Percentiles rank a stretch among this genome's conserved stretches.
Conservation (phyloP, 192 early-diverging fungal genomes). For the Chytriomyces sp. region DNA sequence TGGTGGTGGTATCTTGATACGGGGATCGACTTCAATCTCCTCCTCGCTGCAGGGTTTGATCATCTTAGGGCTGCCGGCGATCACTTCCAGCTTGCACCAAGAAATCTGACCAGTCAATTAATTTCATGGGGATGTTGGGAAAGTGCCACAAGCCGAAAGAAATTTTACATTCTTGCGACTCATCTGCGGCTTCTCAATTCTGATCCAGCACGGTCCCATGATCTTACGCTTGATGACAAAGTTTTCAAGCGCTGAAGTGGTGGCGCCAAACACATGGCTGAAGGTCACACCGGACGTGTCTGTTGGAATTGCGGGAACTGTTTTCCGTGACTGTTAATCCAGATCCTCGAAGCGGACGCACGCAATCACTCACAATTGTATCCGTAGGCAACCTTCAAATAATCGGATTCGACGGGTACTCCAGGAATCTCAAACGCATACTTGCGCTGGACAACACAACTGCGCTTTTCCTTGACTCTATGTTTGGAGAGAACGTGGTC, state of each 20-base stretch:
- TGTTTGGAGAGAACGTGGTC: slow-evolving; percentile 57
- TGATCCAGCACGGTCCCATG: slow-evolving; percentile 97
- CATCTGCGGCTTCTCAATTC: slow-evolving; percentile 61
- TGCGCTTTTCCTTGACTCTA: slow-evolving; percentile 59
- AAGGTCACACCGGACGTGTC: slow-evolving; percentile 73
- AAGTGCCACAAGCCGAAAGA: background rate
- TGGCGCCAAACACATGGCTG: slow-evolving; percentile 84
- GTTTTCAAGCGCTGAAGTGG: slow-evolving; percentile 85
- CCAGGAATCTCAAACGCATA: slow-evolving; percentile 91
- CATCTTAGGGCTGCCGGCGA: slow-evolving; percentile 70
- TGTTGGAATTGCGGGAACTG: slow-evolving; percentile 61
- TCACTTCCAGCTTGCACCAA: slow-evolving; percentile 85
- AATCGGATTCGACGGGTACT: slow-evolving; percentile 78
- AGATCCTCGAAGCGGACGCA: slow-evolving; percentile 4
- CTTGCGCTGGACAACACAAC: slow-evolving; percentile 70
- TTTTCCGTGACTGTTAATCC: no score
- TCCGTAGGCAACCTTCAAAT: slow-evolving; percentile 84
- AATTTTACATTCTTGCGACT: slow-evolving; percentile 50
- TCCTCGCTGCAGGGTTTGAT: slow-evolving; percentile 63
- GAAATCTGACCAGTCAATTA: slow-evolving; percentile 57
- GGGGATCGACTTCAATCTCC: slow-evolving; percentile 34
- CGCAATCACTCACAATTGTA: slow-evolving; percentile 46
- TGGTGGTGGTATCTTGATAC: slow-evolving; percentile 61
- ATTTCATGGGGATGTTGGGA: background rate
- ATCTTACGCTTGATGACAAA: slow-evolving; percentile 91